These are phyloP conservation scores for Hyaloscypha variabilis DNA, from an alignment of 495 filamentous ascomycete species.

Conservation along the genomic window DNA sequence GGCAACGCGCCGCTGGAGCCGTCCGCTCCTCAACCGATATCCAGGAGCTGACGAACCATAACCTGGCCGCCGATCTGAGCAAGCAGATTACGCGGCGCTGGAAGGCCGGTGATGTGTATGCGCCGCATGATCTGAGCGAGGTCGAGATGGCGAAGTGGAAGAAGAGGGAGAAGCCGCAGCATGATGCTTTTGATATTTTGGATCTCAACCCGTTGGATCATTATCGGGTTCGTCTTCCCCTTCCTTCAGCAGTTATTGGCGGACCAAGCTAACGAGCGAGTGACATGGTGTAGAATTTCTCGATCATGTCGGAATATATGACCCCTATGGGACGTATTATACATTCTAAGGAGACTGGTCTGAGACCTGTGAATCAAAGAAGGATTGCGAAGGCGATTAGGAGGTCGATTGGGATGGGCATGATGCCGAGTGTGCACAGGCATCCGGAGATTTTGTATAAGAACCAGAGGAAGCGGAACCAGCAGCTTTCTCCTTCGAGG, in stretches of 20 bases:
- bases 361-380: constrained; percentile 87
- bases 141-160: constrained; percentile 74
- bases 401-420: constrained; percentile 81
- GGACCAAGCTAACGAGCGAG: constrained; percentile 6
- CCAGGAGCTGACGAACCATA: not conserved
- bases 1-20: not conserved
- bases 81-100: constrained; percentile 58
- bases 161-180: constrained; percentile 46
- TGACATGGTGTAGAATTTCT: constrained; percentile 78
- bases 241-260: not conserved
- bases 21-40: not conserved
- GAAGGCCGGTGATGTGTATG: constrained; percentile 79
- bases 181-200: constrained; percentile 79
- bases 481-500: not conserved
- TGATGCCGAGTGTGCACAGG: constrained; percentile 89
- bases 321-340: constrained; percentile 85
- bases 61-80: constrained; percentile 13
- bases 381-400: constrained; percentile 91
- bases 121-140: constrained; percentile 82
- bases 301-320: constrained; percentile 88
- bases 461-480: not conserved
- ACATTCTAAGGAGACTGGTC: constrained; percentile 69
- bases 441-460: constrained; percentile 83
- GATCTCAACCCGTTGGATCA: constrained; percentile 79
- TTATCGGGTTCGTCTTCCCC: constrained; percentile 68